Percentiles rank a stretch among this genome's conserved stretches.
Conservation (phyloP, 257 asterid genomes). For the Ilex aquifolium region DNA sequence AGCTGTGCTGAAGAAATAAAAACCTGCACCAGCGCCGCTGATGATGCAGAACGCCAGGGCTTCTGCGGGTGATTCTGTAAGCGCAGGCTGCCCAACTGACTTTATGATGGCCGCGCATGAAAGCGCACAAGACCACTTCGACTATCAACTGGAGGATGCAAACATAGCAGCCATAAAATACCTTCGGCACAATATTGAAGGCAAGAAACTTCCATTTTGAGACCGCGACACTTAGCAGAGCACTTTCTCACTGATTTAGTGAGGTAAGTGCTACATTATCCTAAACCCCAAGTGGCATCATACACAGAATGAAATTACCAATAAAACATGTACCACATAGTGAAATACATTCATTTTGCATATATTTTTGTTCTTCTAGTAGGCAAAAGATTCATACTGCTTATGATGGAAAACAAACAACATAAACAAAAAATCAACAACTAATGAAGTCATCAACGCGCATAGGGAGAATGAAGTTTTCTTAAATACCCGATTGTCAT, state of each 20-base stretch:
- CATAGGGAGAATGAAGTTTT: no score
- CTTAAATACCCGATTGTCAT: conserved; percentile 77
- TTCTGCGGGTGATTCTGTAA: not conserved
- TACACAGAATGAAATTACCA: no score
- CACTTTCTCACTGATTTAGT: conserved; percentile 5
- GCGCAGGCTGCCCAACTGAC: not conserved
- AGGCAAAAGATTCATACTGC: no score
- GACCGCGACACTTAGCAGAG: not conserved
- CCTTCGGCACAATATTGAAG: not conserved
- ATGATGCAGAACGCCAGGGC: not conserved
- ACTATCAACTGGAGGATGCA: not conserved
- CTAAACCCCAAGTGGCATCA: no score
- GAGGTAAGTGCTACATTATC: conserved; percentile 2
- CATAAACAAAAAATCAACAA: no score
- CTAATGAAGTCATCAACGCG: no score
- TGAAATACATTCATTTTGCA: no score
- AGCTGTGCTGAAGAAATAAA: no score
- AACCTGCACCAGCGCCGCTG: no score
- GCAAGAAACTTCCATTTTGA: conserved; percentile 1
- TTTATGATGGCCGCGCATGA: not conserved
- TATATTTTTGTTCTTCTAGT: no score
- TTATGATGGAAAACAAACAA: no score
- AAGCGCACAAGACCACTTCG: not conserved
- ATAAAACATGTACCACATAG: no score
- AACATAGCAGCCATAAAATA: not conserved